Conservation (phyloP, 2,329 filamentous ascomycete species). For the Eutypella sp. region DNA sequence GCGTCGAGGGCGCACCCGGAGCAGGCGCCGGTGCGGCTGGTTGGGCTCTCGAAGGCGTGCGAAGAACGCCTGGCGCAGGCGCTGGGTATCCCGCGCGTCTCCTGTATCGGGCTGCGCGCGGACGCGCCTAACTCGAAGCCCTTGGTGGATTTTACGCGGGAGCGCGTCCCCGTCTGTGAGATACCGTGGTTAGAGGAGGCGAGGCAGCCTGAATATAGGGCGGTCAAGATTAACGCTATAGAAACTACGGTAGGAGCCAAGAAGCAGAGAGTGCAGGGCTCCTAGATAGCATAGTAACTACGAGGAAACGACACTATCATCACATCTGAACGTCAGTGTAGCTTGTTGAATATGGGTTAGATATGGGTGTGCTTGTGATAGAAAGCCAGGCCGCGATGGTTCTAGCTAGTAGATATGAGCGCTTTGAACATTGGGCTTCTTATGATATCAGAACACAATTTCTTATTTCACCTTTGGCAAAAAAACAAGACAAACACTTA, state of each 20-base stretch:
- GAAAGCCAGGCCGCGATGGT: too few relatives aligned
- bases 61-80: slow-evolving; percentile 52
- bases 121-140: slow-evolving; percentile 53
- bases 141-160: slow-evolving; percentile 51
- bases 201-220: slow-evolving; percentile 32
- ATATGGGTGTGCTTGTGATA: too few relatives aligned
- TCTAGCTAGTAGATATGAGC: too few relatives aligned
- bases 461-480: too few relatives aligned
- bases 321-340: too few relatives aligned
- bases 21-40: slow-evolving; percentile 45
- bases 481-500: too few relatives aligned
- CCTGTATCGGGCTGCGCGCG: slow-evolving; percentile 55
- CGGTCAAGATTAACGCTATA: slow-evolving; percentile 43
- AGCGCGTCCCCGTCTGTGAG: slow-evolving; percentile 47
- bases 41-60: slow-evolving; percentile 57
- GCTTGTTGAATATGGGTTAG: too few relatives aligned
- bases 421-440: too few relatives aligned
- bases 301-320: too few relatives aligned
- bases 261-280: slow-evolving; percentile 21
- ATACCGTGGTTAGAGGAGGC: slow-evolving; percentile 53
- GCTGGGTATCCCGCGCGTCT: slow-evolving; percentile 59
- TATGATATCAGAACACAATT: too few relatives aligned
- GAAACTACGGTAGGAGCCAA: slow-evolving; percentile 35
- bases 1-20: slow-evolving; percentile 39
- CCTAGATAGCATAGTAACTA: too few relatives aligned